A percentile compares a stretch with the other conserved stretches of the same genome.
These are phyloP conservation scores for Arthrobotrys iridis DNA, from an alignment of 2,329 filamentous ascomycete species.

Conservation along the genomic window DNA sequence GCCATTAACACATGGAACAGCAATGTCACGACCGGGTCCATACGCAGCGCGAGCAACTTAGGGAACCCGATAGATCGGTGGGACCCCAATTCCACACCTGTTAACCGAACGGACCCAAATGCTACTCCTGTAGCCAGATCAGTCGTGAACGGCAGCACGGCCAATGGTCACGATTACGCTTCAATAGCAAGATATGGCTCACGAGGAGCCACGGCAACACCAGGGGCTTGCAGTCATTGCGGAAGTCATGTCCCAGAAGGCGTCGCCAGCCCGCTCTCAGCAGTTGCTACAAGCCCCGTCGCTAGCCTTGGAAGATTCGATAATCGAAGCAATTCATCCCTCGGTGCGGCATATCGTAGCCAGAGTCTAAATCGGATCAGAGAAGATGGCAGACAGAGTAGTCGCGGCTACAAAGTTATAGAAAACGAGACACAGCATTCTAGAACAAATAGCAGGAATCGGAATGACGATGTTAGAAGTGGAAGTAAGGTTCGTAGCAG, in stretches of 20 bases:
- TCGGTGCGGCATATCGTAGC: conserved; percentile 37
- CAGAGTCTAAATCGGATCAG: conserved; percentile 44
- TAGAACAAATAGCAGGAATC: conserved; percentile 26
- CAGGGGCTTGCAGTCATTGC: conserved; percentile 47
- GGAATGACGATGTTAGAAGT: conserved; percentile 27
- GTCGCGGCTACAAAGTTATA: conserved; percentile 29
- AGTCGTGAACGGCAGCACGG: conserved; percentile 41
- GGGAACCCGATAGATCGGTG: conserved; percentile 43
- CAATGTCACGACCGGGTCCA: conserved; percentile 37
- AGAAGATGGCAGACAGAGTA: conserved; percentile 49
- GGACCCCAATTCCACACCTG: conserved; percentile 47
- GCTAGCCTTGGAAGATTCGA: conserved; percentile 15
- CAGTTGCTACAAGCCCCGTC: conserved; percentile 18
- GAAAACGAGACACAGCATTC: conserved; percentile 17
- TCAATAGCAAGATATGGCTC: conserved; percentile 49
- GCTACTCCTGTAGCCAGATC: conserved; percentile 41
- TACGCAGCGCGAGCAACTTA: conserved; percentile 47
- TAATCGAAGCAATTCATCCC: conserved; percentile 41
- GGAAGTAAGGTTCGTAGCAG: conserved; percentile 49
- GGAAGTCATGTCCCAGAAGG: conserved; percentile 38
- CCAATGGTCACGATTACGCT: conserved; percentile 36
- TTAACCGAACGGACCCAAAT: conserved; percentile 45
- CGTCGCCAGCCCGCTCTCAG: conserved; percentile 11
- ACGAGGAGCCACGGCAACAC: conserved; percentile 43
- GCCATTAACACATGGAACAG: conserved; percentile 52